Evolutionary conservation across 768 basidiomycete species (phyloP).

Genomic region (Lactarius pseudohatsudake): DNA sequence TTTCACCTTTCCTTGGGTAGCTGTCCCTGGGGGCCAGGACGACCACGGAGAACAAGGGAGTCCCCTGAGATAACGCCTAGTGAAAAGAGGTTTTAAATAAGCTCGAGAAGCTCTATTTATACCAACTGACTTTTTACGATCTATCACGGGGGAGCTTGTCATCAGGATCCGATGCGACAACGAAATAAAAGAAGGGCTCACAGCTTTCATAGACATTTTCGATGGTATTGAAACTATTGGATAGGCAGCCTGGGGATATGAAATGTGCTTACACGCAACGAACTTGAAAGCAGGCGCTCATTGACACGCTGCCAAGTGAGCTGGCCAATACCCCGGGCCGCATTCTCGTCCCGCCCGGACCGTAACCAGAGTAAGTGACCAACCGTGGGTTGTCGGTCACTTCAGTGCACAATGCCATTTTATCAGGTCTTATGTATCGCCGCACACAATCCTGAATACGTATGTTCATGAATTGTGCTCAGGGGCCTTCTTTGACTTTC

Average conservation of each 20-base stretch:
- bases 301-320: neutral
- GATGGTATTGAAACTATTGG: conserved; percentile 2
- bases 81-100: conserved; percentile 15
- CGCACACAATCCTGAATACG: conserved; percentile 72
- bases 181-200: conserved; percentile 38
- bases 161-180: neutral
- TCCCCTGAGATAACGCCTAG: conserved; percentile 90
- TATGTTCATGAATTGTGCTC: conserved; percentile 37
- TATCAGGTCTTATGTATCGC: conserved; percentile 88
- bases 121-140: conserved; percentile 56
- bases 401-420: conserved; percentile 63
- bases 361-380: neutral
- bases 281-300: neutral
- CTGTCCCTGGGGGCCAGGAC: conserved; percentile 78
- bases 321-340: neutral
- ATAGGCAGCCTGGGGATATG: neutral
- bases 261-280: neutral
- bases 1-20: conserved; percentile 84
- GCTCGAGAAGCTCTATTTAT: conserved; percentile 9
- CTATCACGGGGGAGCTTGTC: conserved; percentile 35
- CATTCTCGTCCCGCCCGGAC: neutral
- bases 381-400: neutral
- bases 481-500: neutral
- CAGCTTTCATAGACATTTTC: conserved; percentile 75
- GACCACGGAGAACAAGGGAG: conserved; percentile 79